Base-by-base conservation (phyloP, 2,329 filamentous ascomycete species). In the Botrytis galanthina region DNA sequence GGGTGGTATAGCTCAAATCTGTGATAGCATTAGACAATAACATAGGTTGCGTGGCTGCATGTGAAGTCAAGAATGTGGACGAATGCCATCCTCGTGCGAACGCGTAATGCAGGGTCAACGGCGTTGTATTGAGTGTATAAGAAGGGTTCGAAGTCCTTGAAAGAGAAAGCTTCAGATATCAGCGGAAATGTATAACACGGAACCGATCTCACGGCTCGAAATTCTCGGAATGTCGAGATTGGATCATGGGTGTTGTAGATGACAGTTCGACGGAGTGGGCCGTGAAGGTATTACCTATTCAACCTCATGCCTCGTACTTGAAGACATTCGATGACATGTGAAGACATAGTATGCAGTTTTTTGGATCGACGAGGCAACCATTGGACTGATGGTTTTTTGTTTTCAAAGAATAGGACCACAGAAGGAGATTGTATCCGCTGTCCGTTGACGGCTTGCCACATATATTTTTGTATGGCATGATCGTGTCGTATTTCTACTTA, bases 311-410 rank as follows among this genome's bases (percentile, higher is more conserved):
- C 32, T 26, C 32, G 32, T 67, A 54, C 48, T 57, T 22, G 48
- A 29, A 42, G 64, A 68, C 64, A 68, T 29, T 12, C 8, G 64
- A 63, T 8, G 60, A n/a, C 60, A 63, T 63, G 22, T 62, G 64
- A 42, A 32, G 16, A 39, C 18, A 68, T 14, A n/a, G 18, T 39
- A 54, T 16, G 64, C 3, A n/a, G 12, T 22, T 20, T 20, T 32
- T 26, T 20, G 7, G 14, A 37, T 18, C 32, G 18, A 44, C 29
- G 16, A 54, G 9, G 18, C 46, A 54, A 42, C 16, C 35, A 54
- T 32, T 29, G 26, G 18, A 37, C 48, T 39, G 46, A 20, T 54
- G 5, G 18, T 39, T 42, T 22, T 10, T 68, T 5, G 5, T 22
- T 16, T 22, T 29, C 16, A n/a, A 54, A 29, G n/a, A 26, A n/a